phyloP scores from a whole-genome alignment of 306 rosid species.

The Malus sieversii region DNA sequence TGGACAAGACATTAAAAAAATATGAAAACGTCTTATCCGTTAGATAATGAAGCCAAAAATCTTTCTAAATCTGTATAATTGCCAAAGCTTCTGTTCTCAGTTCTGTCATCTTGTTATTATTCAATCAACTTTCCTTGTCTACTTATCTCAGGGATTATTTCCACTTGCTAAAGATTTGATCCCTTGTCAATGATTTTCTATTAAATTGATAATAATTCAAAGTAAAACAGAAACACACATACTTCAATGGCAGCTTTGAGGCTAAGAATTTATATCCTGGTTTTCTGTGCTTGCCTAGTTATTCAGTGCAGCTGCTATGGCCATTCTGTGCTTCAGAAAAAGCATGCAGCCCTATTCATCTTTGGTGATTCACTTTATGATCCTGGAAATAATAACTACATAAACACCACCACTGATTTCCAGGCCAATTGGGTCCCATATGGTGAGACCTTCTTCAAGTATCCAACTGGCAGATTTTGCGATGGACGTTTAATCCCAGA shows the following conservation, averaged over 20 bases:
- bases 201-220: too few species aligned
- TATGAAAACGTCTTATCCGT: not conserved
- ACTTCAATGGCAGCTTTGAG: not conserved
- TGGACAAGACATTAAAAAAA: not conserved
- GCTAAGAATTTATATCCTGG: not conserved
- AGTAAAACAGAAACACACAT: not conserved
- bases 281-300: not conserved
- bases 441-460: conserved; percentile 30
- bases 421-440: conserved; percentile 27
- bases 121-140: not conserved
- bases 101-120: not conserved
- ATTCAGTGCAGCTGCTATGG: not conserved
- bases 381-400: conserved; percentile 39
- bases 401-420: conserved; percentile 18
- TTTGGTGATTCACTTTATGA: conserved; percentile 41
- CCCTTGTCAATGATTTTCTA: not conserved
- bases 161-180: too few species aligned
- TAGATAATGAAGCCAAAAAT: not conserved
- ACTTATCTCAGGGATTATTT: not conserved
- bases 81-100: not conserved
- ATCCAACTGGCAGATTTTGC: conserved; percentile 39
- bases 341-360: conserved; percentile 27
- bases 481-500: conserved; percentile 42
- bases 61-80: not conserved
- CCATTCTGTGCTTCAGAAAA: not conserved